These are phyloP conservation scores for Penicillium psychrosexuale DNA, from an alignment of 2,329 filamentous ascomycete species.

Conservation along the genomic window DNA sequence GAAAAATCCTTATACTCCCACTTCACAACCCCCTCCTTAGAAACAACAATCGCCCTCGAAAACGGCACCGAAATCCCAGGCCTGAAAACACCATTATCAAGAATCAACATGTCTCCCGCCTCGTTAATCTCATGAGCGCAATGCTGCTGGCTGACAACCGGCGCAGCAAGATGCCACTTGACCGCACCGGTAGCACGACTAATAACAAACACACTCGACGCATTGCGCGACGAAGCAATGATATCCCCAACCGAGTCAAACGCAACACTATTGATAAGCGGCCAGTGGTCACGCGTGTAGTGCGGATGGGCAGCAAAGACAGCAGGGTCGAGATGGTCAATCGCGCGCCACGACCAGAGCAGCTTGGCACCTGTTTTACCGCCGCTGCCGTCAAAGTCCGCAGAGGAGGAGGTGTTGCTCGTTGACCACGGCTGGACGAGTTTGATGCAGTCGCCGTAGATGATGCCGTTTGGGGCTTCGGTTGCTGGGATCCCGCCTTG, in stretches of 20 bases:
- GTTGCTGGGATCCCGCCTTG: conserved; percentile 43
- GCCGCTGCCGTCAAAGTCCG: conserved; percentile 19
- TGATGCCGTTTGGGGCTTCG: conserved; percentile 26
- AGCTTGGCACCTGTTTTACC: conserved; percentile 31
- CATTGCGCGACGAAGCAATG: conserved; percentile 44
- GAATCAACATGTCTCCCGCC: conserved; percentile 45
- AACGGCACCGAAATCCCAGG: conserved; percentile 42
- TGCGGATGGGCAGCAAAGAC: conserved; percentile 41
- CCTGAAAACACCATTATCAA: conserved; percentile 48
- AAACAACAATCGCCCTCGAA: conserved; percentile 44
- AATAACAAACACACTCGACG: conserved; percentile 46
- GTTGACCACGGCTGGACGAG: conserved; percentile 35
- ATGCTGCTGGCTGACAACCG: conserved; percentile 46
- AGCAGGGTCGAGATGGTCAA: conserved; percentile 40
- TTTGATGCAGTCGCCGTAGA: conserved; percentile 45
- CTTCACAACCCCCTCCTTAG: conserved; percentile 38
- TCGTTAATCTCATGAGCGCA: conserved; percentile 42
- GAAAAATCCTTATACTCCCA: conserved; percentile 46
- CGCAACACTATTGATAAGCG: conserved; percentile 46
- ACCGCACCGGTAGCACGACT: conserved; percentile 40
- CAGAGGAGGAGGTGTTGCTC: conserved; percentile 17
- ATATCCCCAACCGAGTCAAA: conserved; percentile 42
- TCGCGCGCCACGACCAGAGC: conserved; percentile 46
- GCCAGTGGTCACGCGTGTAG: conserved; percentile 40
- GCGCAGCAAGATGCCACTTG: conserved; percentile 43